Base-by-base conservation (phyloP, 805 yeast species). In the Lachancea sp. region DNA sequence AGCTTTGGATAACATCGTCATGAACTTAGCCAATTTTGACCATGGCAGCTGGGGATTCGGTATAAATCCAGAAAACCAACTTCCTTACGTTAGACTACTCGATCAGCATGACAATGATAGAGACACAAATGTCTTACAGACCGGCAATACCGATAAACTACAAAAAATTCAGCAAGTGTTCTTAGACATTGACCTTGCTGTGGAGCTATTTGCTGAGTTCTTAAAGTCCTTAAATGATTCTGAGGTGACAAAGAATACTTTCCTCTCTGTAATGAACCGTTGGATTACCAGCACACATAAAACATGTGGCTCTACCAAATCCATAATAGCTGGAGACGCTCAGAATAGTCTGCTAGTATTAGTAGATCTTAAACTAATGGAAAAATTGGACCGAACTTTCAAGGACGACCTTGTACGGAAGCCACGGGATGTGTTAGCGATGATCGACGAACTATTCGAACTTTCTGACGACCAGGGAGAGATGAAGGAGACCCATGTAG, bases 281-380 rank as follows among this genome's bases (percentile, higher is more conserved):
- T 85, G 95, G 89, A 67, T 83, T 17, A 42, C 50, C 21, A 42
- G 42, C 7, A 31, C 46, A 2, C 29, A 32, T 19, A 29, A 12
- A 15, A 19, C 18, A 18, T 7, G 23, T 17, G 18, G 28, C 12
- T 4, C 29, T 13, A n/a, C 25, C 13, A 21, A 21, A 13, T 15
- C 22, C 28, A 52, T 36, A 17, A 40, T 45, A 5, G 50, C 51
- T 1, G 49, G 51, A 17, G 60, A 52, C 4, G 65, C 63, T 2
- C 64, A 65, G 4, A 69, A 72, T 44, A 81, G 85, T n/a, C 71
- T 76, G 38, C 49, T 70, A 6, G 67, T 74, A 40, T 62, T 84
- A 26, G 62, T 77, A 5, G 81, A 83, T 52, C 63, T 86, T 43
- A 74, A 80, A 44, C 54, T 86, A 8, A 59, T 89, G 37, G 92